Conservation (phyloP, 2,329 filamentous ascomycete genomes). For the Cladobotryum protrusum region DNA sequence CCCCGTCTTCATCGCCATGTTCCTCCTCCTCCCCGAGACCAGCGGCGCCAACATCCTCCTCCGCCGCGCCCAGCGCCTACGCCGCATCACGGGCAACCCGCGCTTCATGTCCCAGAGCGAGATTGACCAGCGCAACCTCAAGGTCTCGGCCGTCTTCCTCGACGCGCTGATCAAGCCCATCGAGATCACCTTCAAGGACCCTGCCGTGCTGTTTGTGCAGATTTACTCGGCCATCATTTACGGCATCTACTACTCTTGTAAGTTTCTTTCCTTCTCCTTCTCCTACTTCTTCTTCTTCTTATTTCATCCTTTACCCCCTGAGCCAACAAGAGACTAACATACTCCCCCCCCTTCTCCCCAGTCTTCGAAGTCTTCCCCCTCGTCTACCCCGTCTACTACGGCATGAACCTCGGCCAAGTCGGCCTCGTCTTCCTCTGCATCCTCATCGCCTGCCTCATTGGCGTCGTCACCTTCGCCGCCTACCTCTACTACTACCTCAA, state of each 20-base stretch:
- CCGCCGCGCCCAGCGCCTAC: slow-evolving; percentile 54
- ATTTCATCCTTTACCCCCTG: neutral
- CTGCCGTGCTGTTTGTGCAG: slow-evolving; percentile 56
- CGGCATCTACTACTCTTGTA: slow-evolving; percentile 53
- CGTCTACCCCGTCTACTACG: slow-evolving; percentile 54
- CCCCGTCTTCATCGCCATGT: slow-evolving; percentile 54
- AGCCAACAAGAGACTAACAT: neutral
- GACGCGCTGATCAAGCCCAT: slow-evolving; percentile 57
- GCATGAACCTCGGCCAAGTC: slow-evolving; percentile 51
- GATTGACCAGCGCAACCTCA: slow-evolving; percentile 54
- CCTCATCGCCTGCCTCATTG: slow-evolving; percentile 50
- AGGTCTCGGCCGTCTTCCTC: slow-evolving; percentile 37
- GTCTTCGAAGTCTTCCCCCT: slow-evolving; percentile 61
- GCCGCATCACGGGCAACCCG: slow-evolving; percentile 51
- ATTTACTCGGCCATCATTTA: slow-evolving; percentile 57
- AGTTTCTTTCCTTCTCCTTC: slow-evolving; percentile 18
- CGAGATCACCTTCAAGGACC: slow-evolving; percentile 55
- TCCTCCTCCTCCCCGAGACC: slow-evolving; percentile 60
- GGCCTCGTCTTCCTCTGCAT: slow-evolving; percentile 57
- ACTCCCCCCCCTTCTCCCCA: slow-evolving; percentile 8
- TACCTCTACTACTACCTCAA: slow-evolving; percentile 49
- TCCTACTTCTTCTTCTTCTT: neutral
- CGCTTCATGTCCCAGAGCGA: slow-evolving; percentile 57
- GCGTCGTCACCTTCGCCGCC: slow-evolving; percentile 40
- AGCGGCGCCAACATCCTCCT: slow-evolving; percentile 53